phyloP scores from a whole-genome alignment of 2,329 filamentous ascomycete genomes.

The Ophiostoma angusticollis region DNA sequence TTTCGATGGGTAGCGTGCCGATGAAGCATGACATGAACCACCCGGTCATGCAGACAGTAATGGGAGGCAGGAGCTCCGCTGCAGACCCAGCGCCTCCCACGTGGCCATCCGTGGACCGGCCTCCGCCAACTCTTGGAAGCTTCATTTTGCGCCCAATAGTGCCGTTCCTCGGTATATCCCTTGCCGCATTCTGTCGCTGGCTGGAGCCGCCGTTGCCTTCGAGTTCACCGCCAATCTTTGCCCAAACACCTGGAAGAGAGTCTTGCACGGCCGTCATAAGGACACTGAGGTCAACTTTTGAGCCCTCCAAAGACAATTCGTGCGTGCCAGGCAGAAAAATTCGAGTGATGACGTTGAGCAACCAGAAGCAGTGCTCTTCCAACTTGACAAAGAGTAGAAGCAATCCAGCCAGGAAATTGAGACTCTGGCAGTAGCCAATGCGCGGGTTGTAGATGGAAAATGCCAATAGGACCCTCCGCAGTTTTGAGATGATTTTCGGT shows the following conservation, averaged over 20 bases:
- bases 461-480: conserved; percentile 75
- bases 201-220: conserved; percentile 21
- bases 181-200: conserved; percentile 18
- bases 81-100: conserved; percentile 7
- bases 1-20: conserved; percentile 82
- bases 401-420: conserved; percentile 88
- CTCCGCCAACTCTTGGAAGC: conserved; percentile 26
- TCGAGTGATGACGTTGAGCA: conserved; percentile 83
- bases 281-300: conserved; percentile 87
- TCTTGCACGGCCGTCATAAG: conserved; percentile 80
- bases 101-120: conserved; percentile 25
- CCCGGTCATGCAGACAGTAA: conserved; percentile 82
- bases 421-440: conserved; percentile 89
- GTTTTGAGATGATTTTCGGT: conserved; percentile 64
- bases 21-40: conserved; percentile 99
- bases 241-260: conserved; percentile 70
- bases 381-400: conserved; percentile 76
- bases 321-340: conserved; percentile 85
- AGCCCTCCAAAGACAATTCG: conserved; percentile 77
- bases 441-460: conserved; percentile 84
- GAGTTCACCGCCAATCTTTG: conserved; percentile 60
- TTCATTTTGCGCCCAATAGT: conserved; percentile 25
- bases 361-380: conserved; percentile 85
- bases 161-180: conserved; percentile 10
- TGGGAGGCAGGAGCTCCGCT: conserved; percentile 63